phyloP scores from a whole-genome alignment of 192 early-diverging fungal species.

The Mortierella hygrophila region DNA sequence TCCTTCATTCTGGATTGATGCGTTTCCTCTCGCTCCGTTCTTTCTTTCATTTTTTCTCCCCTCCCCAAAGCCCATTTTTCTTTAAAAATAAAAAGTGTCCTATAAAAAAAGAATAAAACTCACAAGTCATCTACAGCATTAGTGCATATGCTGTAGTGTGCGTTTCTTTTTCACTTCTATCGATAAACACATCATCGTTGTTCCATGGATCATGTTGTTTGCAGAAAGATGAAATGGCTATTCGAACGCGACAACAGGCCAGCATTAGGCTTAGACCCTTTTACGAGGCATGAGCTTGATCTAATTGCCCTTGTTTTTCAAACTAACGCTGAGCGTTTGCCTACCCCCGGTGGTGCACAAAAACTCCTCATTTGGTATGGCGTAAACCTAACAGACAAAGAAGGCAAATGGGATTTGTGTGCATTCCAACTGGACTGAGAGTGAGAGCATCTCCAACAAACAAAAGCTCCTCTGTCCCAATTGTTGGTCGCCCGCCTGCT shows the following conservation, averaged over 20 bases:
- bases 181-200: neutral
- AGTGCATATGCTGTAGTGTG: constrained; percentile 4
- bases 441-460: too few relatives aligned
- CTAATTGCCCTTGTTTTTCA: neutral
- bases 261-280: too few relatives aligned
- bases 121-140: neutral
- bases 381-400: neutral
- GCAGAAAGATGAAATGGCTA: neutral
- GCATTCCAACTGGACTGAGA: too few relatives aligned
- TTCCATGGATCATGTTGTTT: neutral
- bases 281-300: too few relatives aligned
- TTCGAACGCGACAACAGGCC: too few relatives aligned
- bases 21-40: neutral
- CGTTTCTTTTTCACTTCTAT: neutral
- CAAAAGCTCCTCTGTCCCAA: too few relatives aligned
- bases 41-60: neutral
- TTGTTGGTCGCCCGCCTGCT: too few relatives aligned
- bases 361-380: neutral
- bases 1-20: neutral
- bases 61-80: neutral
- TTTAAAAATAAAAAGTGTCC: neutral
- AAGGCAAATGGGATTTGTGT: neutral
- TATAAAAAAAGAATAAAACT: constrained; percentile 5
- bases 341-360: neutral
- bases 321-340: neutral